phyloP scores from a whole-genome alignment of 1,139 yeast species.

The Taphrina communis region DNA sequence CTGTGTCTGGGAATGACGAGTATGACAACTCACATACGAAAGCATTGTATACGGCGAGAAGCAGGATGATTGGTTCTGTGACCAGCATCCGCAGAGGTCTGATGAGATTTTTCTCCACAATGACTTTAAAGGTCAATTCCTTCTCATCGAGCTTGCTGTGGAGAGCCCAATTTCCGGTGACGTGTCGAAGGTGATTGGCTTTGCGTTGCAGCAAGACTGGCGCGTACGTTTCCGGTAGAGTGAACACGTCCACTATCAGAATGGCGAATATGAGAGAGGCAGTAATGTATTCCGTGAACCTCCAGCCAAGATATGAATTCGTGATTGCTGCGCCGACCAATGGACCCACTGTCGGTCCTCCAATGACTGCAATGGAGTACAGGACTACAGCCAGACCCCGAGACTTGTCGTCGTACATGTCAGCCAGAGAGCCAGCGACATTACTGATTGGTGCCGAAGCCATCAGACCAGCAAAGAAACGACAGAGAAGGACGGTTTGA shows the following conservation, averaged over 20 bases:
- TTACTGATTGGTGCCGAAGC: slow-evolving; percentile 86
- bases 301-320: slow-evolving; percentile 64
- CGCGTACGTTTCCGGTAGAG: slow-evolving; percentile 85
- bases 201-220: slow-evolving; percentile 77
- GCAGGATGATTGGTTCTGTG: slow-evolving; percentile 33
- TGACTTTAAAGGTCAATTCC: slow-evolving; percentile 15
- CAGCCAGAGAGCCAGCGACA: slow-evolving; percentile 86
- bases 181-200: slow-evolving; percentile 60
- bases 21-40: slow-evolving; percentile 59
- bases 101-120: slow-evolving; percentile 28
- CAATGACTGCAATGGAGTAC: slow-evolving; percentile 59
- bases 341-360: slow-evolving; percentile 81
- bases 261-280: slow-evolving; percentile 56
- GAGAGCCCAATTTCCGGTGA: slow-evolving; percentile 42
- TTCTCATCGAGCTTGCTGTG: slow-evolving; percentile 30
- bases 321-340: slow-evolving; percentile 77
- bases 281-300: slow-evolving; percentile 55
- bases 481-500: slow-evolving; percentile 60
- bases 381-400: slow-evolving; percentile 57
- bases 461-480: slow-evolving; percentile 79
- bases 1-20: neutral
- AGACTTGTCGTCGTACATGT: slow-evolving; percentile 73
- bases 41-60: slow-evolving; percentile 53
- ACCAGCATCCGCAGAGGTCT: slow-evolving; percentile 31
- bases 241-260: slow-evolving; percentile 53